Evolutionary conservation across 345 rosid species (phyloP), one percentile per base, ranked within the genome.

Genomic region (Ricinus communis): DNA sequence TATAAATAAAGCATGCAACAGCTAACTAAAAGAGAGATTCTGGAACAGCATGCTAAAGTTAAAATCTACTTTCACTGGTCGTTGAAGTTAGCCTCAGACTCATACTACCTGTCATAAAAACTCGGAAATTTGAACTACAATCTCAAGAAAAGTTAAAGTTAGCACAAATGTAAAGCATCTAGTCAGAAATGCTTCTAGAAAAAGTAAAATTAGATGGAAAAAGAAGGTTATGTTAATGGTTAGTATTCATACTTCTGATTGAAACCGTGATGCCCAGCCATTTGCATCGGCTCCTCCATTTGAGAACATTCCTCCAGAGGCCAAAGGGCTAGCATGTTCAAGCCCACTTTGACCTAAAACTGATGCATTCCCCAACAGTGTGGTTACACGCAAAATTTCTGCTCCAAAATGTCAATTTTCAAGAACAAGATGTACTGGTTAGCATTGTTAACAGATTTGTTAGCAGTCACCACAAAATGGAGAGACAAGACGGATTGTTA

Each of bases 181-280:
- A 72, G 90, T 88, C 85, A 87, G 90, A 49, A 83, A 84, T 84
- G 69, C 78, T 83, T 80, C 76, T 69, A 79, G 69, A 77, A 80
- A 68, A 73, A 84, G 77, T 75, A 88, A 80, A 86, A 86, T 84
- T 84, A 88, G 90, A 91, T 72, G 77, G 76, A 79, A 77, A 82
- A 81, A 71, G 58, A 72, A 79, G 88, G 96, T 94, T 90, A 89
- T 89, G 99, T 95, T 90, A 95, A 90, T 84, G 86, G 91, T 90
- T 90, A 95, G 97, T 86, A 90, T 87, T 86, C 97, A 77, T 95
- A 92, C 99, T 89, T 95, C 99, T 85, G 99, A 90, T 86, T 90
- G 97, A 86, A 92, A 90, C 53, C 87, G 94, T 69, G 99, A 84
- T 66, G 96, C 81, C 97, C 97, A 89, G 85, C 92, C 88, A 57